These are phyloP conservation scores for Lichenothelia convexa DNA, from an alignment of 495 filamentous ascomycete genomes.

Conservation along the genomic window DNA sequence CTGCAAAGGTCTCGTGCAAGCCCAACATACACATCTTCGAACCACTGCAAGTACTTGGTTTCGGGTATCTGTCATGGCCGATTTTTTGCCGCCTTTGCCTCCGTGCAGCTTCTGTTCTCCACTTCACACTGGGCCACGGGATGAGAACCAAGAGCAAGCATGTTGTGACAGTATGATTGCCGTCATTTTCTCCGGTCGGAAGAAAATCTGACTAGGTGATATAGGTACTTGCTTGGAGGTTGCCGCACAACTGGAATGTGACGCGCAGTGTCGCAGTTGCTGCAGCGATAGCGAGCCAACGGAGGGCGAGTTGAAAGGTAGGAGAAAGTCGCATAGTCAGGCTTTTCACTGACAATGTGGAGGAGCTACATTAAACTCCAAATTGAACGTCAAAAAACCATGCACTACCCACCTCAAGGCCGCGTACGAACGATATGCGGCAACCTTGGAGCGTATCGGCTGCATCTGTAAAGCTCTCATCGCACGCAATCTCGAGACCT, in stretches of 20 bases:
- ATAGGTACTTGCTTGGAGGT: background rate
- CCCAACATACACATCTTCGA: no score
- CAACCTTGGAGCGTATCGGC: background rate
- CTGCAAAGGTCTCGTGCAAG: no score
- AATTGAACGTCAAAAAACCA: background rate
- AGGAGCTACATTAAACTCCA: background rate
- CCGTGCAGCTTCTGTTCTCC: background rate
- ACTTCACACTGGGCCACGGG: background rate
- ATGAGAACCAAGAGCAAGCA: background rate
- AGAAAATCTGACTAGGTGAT: background rate
- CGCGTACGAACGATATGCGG: background rate
- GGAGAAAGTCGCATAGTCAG: background rate
- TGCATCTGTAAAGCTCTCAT: background rate
- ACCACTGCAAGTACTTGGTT: no score
- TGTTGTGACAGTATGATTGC: background rate
- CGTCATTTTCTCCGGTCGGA: background rate
- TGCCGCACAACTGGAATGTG: background rate
- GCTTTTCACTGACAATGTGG: background rate
- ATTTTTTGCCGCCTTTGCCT: no score
- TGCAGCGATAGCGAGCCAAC: background rate
- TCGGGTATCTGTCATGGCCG: no score
- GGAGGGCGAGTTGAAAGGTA: background rate
- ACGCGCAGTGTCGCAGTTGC: background rate
- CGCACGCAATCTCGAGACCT: background rate
- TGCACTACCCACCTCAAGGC: background rate